A percentile compares a stretch with the other conserved stretches of the same genome.
Conservation (phyloP, 441 rosid genomes). For the Croton setiger region DNA sequence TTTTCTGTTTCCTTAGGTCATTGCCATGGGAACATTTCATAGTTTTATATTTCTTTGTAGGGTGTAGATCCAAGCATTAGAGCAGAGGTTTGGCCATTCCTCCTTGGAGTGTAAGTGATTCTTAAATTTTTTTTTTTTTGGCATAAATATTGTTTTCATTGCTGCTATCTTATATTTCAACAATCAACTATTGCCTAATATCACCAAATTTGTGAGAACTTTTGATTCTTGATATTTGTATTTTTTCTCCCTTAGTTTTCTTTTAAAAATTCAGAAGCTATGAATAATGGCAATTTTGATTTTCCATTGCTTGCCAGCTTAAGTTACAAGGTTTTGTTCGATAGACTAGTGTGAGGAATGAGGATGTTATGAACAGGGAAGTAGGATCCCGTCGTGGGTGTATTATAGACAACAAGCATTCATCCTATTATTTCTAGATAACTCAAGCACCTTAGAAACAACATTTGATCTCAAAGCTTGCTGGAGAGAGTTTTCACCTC, state of each 20-base stretch:
- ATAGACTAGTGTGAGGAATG: too few species aligned
- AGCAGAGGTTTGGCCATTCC: constrained; percentile 90
- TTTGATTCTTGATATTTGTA: not conserved
- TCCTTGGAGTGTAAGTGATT: constrained; percentile 86
- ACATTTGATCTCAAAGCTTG: too few species aligned
- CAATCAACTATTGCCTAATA: not conserved
- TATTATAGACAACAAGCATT: too few species aligned
- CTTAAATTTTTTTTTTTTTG: constrained; percentile 9
- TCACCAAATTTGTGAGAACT: not conserved
- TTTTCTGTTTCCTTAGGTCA: constrained; percentile 5
- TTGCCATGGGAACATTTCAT: constrained; percentile 13
- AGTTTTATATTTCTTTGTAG: constrained; percentile 35
- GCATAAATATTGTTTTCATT: not conserved
- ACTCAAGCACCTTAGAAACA: too few species aligned
- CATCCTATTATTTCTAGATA: too few species aligned
- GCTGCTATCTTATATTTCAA: not conserved
- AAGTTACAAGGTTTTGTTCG: too few species aligned
- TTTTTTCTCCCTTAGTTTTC: constrained; percentile 2
- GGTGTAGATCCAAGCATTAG: constrained; percentile 89
- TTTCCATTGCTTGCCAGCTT: not conserved
- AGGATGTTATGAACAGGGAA: too few species aligned
- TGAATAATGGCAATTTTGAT: not conserved
- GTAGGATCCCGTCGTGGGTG: too few species aligned
- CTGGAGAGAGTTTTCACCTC: too few species aligned
- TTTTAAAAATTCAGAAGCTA: not conserved